Conservation (phyloP, 148 eudicot species). For the Cornus controversa region DNA sequence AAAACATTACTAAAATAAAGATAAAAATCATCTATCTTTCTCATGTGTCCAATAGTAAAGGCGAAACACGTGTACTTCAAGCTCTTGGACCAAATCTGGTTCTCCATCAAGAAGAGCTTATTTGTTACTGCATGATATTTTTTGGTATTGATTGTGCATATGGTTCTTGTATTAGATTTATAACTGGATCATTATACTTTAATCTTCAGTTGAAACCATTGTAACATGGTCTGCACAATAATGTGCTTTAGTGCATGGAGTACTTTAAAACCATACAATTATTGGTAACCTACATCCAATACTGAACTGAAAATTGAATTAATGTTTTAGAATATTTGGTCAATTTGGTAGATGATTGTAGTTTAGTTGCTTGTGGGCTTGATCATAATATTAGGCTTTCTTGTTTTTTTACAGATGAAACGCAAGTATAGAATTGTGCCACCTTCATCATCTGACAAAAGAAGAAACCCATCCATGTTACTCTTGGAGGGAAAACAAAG, state of each 20-base stretch:
- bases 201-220: not conserved
- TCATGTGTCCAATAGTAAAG: too few species aligned
- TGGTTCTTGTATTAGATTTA: not conserved
- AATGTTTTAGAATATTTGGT: not conserved
- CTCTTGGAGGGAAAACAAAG: constrained; percentile 46
- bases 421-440: constrained; percentile 61
- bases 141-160: not conserved
- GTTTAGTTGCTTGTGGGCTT: not conserved
- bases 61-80: too few species aligned
- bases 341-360: not conserved
- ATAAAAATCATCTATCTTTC: too few species aligned
- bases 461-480: constrained; percentile 37
- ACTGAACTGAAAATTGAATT: not conserved
- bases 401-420: constrained; percentile 49
- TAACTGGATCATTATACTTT: not conserved
- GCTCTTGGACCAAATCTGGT: too few species aligned
- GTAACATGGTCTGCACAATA: not conserved
- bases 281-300: not conserved
- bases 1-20: too few species aligned
- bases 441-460: constrained; percentile 38
- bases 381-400: not conserved
- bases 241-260: not conserved
- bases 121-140: too few species aligned
- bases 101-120: too few species aligned
- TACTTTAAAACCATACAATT: too few species aligned